Evolutionary conservation across 2,329 filamentous ascomycete genomes (phyloP), one percentile per base, ranked within the genome.

Genomic region (Monilinia aucupariae): DNA sequence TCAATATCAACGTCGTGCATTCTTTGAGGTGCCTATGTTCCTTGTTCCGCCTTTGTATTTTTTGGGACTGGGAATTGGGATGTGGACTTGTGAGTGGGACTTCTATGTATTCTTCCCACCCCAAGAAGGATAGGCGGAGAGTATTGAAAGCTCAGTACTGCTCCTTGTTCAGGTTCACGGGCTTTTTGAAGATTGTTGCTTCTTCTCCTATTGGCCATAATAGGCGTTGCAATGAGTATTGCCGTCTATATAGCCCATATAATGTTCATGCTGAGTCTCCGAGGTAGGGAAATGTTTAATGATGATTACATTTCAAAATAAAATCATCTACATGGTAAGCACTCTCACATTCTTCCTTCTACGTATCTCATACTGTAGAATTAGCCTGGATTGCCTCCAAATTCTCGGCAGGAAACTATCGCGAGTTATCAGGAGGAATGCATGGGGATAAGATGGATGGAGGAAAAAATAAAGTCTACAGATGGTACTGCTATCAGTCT

Each of bases 361-460:
- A n/a, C 15, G n/a, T 25, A n/a, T 59, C 61, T 63, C 32, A 63
- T 63, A n/a, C n/a, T 7, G 30, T 34, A 27, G n/a, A 92, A 92
- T 75, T 91, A 91, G 78, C 88, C 89, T 0, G 88, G 87, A 52
- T 76, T 92, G 58, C 88, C 89, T 22, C 89, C 89, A 2, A 88
- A 88, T 70, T 80, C 89, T 0, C 81, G 88, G 20, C 79, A 81
- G 30, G 87, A 92, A 76, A 85, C 76, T 63, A 86, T 92, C 45
- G 76, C 77, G 3, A 84, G 89, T 68, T 91, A 90, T 71, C 77
- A 77, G 32, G 72, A 74, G 4, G 78, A 82, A 45, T 90, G 86
- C 67, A 77, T 76, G 32, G 85, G 84, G 0, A 78, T 92, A n/a
- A 64, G 71, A 47, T 93, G 90, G 90, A 74, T 78, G n/a, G 85